phyloP scores from a whole-genome alignment of 2,329 filamentous ascomycete species.

The Cordyceps militaris region DNA sequence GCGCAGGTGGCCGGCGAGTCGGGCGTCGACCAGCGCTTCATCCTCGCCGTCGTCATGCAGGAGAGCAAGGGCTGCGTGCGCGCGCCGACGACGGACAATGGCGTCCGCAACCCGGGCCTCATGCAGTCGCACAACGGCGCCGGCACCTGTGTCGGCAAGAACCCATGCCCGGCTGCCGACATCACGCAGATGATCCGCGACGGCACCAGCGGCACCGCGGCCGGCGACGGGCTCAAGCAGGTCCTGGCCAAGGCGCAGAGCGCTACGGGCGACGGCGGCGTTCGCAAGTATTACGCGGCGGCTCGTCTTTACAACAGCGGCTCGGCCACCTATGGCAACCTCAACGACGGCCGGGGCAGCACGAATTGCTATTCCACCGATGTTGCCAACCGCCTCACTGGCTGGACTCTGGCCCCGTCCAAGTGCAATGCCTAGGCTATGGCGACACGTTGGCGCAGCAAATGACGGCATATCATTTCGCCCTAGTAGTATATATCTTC shows the following conservation, averaged over 20 bases:
- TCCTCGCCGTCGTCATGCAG: conserved; percentile 26
- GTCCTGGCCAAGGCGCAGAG: neutral
- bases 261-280: conserved; percentile 2
- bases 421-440: neutral
- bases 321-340: conserved; percentile 7
- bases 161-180: conserved; percentile 7
- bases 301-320: conserved; percentile 8
- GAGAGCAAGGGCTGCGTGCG: conserved; percentile 18
- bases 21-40: conserved; percentile 11
- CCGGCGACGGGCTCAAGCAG: conserved; percentile 5
- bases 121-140: conserved; percentile 12
- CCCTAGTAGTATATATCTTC: neutral
- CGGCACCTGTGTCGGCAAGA: neutral
- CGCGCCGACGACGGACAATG: conserved; percentile 10
- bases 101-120: conserved; percentile 9
- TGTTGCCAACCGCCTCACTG: conserved; percentile 7
- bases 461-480: neutral
- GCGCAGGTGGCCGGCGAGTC: conserved; percentile 1
- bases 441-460: neutral
- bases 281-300: conserved; percentile 3
- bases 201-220: neutral
- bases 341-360: conserved; percentile 3
- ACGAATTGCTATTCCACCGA: conserved; percentile 8
- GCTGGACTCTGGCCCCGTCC: conserved; percentile 5
- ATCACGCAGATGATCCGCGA: conserved; percentile 10